phyloP scores from a whole-genome alignment of 352 stramenopile genomes.

The Phytopythium sindhum region DNA sequence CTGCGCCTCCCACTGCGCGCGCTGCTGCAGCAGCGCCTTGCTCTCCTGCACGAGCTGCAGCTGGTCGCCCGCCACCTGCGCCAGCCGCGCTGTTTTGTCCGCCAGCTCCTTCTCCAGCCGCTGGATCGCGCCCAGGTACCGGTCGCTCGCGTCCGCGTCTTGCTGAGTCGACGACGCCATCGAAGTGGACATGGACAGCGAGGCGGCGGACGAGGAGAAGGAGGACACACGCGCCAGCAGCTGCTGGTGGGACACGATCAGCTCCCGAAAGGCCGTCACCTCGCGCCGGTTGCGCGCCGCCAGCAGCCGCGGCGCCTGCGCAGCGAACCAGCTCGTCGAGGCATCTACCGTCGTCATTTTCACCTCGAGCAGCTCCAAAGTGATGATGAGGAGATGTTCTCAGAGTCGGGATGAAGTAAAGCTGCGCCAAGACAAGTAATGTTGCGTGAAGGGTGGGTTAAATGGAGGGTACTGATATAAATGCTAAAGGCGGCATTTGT shows the following conservation, averaged over 20 bases:
- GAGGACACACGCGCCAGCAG: slow-evolving; percentile 38
- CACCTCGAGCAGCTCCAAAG: background rate
- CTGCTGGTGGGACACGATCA: slow-evolving; percentile 71
- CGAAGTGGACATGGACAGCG: slow-evolving; percentile 13
- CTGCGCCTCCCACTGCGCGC: slow-evolving; percentile 54
- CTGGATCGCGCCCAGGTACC: slow-evolving; percentile 65
- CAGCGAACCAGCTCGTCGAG: slow-evolving; percentile 23
- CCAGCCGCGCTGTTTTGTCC: slow-evolving; percentile 61
- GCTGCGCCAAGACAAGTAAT: background rate
- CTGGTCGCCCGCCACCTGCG: slow-evolving; percentile 49
- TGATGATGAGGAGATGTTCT: background rate
- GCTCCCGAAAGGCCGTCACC: slow-evolving; percentile 45
- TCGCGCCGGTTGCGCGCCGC: slow-evolving; percentile 63
- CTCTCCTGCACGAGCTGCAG: slow-evolving; percentile 66
- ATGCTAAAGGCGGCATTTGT: no score
- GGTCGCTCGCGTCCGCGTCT: slow-evolving; percentile 24
- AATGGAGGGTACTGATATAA: no score
- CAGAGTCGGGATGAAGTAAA: background rate
- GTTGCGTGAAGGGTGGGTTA: no score
- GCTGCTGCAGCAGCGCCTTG: slow-evolving; percentile 67
- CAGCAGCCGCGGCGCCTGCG: slow-evolving; percentile 47
- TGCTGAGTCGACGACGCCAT: background rate
- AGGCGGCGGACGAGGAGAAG: slow-evolving; percentile 6
- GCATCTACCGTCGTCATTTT: background rate
- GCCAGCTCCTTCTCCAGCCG: slow-evolving; percentile 63